These are phyloP conservation scores for Quercus variabilis DNA, from an alignment of 306 rosid genomes.

Conservation along the genomic window DNA sequence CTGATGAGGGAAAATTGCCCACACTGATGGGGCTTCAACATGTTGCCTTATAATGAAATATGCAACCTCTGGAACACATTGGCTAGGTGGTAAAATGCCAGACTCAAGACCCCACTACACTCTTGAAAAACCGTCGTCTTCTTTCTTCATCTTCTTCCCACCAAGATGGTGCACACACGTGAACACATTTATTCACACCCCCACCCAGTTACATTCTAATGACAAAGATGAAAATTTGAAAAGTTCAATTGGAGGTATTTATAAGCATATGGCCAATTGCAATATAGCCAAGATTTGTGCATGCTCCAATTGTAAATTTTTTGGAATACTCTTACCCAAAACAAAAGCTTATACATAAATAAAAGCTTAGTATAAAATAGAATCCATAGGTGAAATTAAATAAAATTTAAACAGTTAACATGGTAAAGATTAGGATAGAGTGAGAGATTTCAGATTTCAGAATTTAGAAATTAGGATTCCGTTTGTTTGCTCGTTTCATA, in stretches of 20 bases:
- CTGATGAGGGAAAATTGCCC: constrained; percentile 99
- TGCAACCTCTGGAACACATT: constrained; percentile 72
- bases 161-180: constrained; percentile 99
- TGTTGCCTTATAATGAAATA: constrained; percentile 68
- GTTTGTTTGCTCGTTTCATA: too few species aligned
- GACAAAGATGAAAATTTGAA: background rate
- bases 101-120: constrained; percentile 43
- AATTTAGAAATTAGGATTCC: too few species aligned
- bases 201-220: constrained; percentile 14
- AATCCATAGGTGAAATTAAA: background rate
- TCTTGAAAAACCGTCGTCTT: constrained; percentile 63
- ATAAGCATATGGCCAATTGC: background rate
- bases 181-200: constrained; percentile 10
- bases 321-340: background rate
- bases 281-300: background rate
- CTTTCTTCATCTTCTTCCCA: constrained; percentile 99
- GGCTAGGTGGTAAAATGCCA: constrained; percentile 59
- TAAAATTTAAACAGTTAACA: background rate
- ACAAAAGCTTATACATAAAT: background rate
- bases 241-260: background rate
- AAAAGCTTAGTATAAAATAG: background rate
- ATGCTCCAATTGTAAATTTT: background rate
- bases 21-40: constrained; percentile 95
- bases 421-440: background rate
- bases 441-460: too few species aligned